These are phyloP conservation scores for Uronychia setigera DNA, from an alignment of 73 alveolate species.

Conservation along the genomic window DNA sequence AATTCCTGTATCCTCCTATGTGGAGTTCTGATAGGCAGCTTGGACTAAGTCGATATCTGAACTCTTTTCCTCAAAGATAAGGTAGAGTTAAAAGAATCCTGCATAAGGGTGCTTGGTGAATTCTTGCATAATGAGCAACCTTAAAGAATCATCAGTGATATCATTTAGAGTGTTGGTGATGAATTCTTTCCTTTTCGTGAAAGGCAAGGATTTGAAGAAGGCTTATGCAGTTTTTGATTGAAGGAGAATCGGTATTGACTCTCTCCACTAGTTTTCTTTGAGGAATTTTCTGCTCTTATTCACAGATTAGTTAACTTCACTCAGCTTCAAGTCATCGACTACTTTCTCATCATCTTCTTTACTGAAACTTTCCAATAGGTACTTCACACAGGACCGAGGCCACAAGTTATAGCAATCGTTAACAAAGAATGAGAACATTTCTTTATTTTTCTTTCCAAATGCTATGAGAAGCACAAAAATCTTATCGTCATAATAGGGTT, in stretches of 20 bases:
- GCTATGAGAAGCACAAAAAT: constrained; percentile 26
- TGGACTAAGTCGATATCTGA: constrained; percentile 1
- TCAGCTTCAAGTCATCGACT: too few relatives aligned
- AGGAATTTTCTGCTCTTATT: neutral
- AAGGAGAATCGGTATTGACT: neutral
- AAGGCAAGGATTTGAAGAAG: constrained; percentile 25
- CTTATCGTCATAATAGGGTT: constrained; percentile 35
- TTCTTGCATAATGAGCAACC: constrained; percentile 5
- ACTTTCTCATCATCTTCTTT: constrained; percentile 19
- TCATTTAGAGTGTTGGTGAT: constrained; percentile 19
- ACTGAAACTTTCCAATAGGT: constrained; percentile 8
- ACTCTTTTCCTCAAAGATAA: constrained; percentile 26
- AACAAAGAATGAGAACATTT: constrained; percentile 16
- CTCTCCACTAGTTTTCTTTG: constrained; percentile 5
- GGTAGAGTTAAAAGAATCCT: constrained; percentile 19
- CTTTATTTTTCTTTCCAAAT: constrained; percentile 11
- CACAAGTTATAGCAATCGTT: constrained; percentile 27
- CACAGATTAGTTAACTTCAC: too few relatives aligned
- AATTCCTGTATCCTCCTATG: constrained; percentile 9
- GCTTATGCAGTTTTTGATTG: constrained; percentile 45
- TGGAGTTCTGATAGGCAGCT: constrained; percentile 4
- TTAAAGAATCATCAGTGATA: neutral
- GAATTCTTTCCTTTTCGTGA: constrained; percentile 39
- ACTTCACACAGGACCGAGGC: constrained; percentile 17
- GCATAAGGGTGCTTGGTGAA: constrained; percentile 32